Base-by-base conservation (phyloP, 176 grass and related monocot species). In the Musa itinerans region DNA sequence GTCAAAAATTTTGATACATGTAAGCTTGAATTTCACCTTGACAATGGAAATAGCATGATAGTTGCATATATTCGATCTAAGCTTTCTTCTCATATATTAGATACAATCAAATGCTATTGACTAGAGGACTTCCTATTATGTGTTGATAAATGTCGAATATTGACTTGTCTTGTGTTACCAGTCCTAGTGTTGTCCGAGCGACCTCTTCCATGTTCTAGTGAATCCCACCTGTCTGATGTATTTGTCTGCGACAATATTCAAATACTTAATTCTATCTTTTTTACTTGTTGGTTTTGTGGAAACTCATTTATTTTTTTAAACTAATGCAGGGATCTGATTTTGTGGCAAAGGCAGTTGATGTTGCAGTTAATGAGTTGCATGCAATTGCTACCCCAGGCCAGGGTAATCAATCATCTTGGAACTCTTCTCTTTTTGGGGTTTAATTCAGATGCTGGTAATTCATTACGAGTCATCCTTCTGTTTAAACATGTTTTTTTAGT, bases 341-440 rank as follows among this genome's bases (percentile, higher is more conserved):
- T 89, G 84, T 90, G 43, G 57, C 76, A 67, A 93, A 84, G 72
- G 94, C 90, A 65, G 82, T 97, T 79, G 83, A 81, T 62, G 26
- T 97, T 66, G 86, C 90, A 1, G 59, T 81, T 43, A 69, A 77
- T 58, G 94, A 93, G 70, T 77, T 97, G 75, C 78, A 85, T 72
- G 83, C 94, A 78, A 82, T 97, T 78, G 94, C 94, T 73, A 97
- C 86, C 0, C 86, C 94, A 70, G 86, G 94, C 76, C 75, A 88
- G 84, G 90, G 94, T 97, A 89, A 22, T 19, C n/a, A 22, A 65
- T 54, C n/a, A 43, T 63, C 23, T 48, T 61, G 50, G 22, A 11
- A 66, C 29, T 14, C 27, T 55, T 29, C 1, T n/a, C 0, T 43
- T 22, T 52, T 21, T 23, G 67, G 11, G 54, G 53, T 77, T 78